Evolutionary conservation across 2,329 filamentous ascomycete species (phyloP).

Genomic region (Verticillium tricorpus): DNA sequence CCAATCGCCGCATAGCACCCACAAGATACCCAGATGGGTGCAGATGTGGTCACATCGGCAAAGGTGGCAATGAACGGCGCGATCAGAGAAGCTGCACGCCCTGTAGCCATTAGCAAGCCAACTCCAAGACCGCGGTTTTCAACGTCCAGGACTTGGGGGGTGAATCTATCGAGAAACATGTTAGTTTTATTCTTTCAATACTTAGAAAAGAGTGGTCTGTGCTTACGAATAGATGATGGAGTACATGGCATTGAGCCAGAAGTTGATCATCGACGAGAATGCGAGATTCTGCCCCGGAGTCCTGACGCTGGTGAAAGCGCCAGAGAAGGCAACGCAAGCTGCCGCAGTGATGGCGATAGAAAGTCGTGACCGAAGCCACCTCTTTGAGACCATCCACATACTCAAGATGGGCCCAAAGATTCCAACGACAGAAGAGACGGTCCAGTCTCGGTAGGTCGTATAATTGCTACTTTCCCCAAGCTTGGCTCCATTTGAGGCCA

Average conservation of each 20-base stretch:
- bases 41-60: conserved; percentile 15
- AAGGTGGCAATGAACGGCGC: conserved; percentile 18
- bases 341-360: conserved; percentile 11
- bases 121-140: conserved; percentile 15
- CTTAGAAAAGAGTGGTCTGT: not conserved
- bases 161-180: conserved; percentile 2
- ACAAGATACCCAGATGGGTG: conserved; percentile 17
- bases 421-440: not conserved
- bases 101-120: conserved; percentile 14
- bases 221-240: conserved; percentile 15
- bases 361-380: conserved; percentile 7
- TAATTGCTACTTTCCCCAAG: not conserved
- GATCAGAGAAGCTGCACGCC: conserved; percentile 14
- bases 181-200: no score
- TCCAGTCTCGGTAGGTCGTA: not conserved
- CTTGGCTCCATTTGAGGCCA: no score
- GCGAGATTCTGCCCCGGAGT: conserved; percentile 15
- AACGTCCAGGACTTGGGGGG: conserved; percentile 13
- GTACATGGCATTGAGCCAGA: conserved; percentile 16
- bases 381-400: not conserved
- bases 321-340: conserved; percentile 15
- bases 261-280: conserved; percentile 17
- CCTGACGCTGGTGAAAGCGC: conserved; percentile 15
- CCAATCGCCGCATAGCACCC: conserved; percentile 15
- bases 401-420: not conserved